Conservation (phyloP, 2,329 filamentous ascomycete species). For the Trichoderma brevicompactum region DNA sequence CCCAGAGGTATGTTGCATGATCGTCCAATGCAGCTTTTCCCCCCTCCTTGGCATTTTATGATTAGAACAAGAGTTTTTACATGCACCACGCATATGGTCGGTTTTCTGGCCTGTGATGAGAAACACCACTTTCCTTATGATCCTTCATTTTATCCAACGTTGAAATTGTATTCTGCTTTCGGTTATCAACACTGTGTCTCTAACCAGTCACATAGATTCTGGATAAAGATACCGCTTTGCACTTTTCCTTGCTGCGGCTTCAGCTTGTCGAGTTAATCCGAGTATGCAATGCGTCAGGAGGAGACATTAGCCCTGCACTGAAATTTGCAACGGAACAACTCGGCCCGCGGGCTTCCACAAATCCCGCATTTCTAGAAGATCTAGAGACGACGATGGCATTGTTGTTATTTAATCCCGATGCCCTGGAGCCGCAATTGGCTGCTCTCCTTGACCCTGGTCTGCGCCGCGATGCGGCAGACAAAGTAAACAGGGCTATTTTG, state of each 20-base stretch:
- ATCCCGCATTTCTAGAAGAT: conserved; percentile 79
- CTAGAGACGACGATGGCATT: conserved; percentile 93
- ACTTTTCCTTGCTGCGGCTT: conserved; percentile 86
- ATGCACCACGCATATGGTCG: conserved; percentile 99
- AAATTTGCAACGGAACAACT: conserved; percentile 87
- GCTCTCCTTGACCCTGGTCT: conserved; percentile 78
- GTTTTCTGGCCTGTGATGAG: conserved; percentile 83
- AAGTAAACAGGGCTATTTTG: conserved; percentile 88
- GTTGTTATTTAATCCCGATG: conserved; percentile 83
- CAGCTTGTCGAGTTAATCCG: conserved; percentile 95
- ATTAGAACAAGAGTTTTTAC: conserved; percentile 84
- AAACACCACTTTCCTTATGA: conserved; percentile 65
- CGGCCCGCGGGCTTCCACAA: conserved; percentile 82
- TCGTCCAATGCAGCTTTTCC: conserved; percentile 49
- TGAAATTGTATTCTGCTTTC: not conserved
- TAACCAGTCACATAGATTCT: conserved; percentile 68
- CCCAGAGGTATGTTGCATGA: conserved; percentile 71
- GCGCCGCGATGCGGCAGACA: conserved; percentile 79
- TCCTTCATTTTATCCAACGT: conserved; percentile 18
- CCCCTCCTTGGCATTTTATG: conserved; percentile 55
- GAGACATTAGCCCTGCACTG: conserved; percentile 78
- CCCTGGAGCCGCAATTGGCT: conserved; percentile 74
- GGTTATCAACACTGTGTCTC: not conserved
- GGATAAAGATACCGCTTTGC: conserved; percentile 78
- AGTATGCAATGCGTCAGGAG: conserved; percentile 66